Evolutionary conservation across 2,329 filamentous ascomycete genomes (phyloP), one percentile per base, ranked within the genome.

Genomic region (Nigrograna mackinnonii): DNA sequence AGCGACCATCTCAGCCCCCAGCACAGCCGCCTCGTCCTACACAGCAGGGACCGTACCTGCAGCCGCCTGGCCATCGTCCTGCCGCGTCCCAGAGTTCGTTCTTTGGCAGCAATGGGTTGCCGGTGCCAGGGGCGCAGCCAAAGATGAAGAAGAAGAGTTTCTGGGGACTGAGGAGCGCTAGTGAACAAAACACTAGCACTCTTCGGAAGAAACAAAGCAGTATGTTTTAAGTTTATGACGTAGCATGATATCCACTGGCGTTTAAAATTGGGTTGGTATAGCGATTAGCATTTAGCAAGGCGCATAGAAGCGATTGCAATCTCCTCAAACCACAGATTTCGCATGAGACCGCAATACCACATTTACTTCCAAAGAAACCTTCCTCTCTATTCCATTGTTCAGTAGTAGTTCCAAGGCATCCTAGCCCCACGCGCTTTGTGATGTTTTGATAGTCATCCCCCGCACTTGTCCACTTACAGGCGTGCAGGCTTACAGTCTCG

Each of bases 151-250:
- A 52, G 52, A 69, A 68, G 55, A 68, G 66, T 21, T 67, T 70
- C 43, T 70, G 65, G 60, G 60, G 65, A 0, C 26, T 69, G 36
- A 43, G 67, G 33, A 64, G 58, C 20, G 52, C 48, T 18, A 66
- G 65, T 36, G 63, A 67, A 31, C 40, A 50, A 2, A 60, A 46
- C 33, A 41, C 56, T 11, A 62, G 52, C 28, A 69, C 65, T 40
- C 48, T 74, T 46, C 60, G 57, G 42, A 74, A 74, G 60, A 74
- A 74, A 55, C 60, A 67, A 43, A 73, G 70, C 47, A 66, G 69
- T 35, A 69, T 73, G 64, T 74, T 72, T 54, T 74, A 57, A 34
- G 12, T 16, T n/a, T n/a, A n/a, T n/a, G n/a, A n/a, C n/a, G n/a
- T n/a, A n/a, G n/a, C n/a, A n/a, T n/a, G n/a, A n/a, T n/a, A n/a